phyloP scores from a whole-genome alignment of 2,329 filamentous ascomycete genomes.

The Stagonosporopsis chrysanthemi region DNA sequence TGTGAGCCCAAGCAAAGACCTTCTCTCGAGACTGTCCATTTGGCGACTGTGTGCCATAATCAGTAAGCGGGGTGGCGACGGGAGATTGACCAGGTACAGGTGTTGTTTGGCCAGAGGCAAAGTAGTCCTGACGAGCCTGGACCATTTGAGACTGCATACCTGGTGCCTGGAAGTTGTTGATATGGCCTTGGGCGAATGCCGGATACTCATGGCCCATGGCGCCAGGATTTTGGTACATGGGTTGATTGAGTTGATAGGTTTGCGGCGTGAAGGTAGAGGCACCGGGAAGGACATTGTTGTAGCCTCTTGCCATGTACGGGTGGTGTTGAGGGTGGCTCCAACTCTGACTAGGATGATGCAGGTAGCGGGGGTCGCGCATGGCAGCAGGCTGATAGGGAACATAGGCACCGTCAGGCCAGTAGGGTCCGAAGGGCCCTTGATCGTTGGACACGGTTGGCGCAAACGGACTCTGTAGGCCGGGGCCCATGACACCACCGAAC shows the following conservation, averaged over 20 bases:
- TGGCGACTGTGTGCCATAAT: constrained; percentile 52
- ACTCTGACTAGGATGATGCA: constrained; percentile 35
- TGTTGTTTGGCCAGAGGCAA: constrained; percentile 42
- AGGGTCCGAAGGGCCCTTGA: constrained; percentile 51
- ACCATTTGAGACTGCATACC: constrained; percentile 9
- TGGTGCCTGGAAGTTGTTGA: constrained; percentile 9
- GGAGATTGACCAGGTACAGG: constrained; percentile 35
- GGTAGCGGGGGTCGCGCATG: constrained; percentile 50
- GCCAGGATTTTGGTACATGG: constrained; percentile 33
- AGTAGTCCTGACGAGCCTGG: constrained; percentile 34
- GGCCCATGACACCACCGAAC: constrained; percentile 43
- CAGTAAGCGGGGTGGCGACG: constrained; percentile 33
- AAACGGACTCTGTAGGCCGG: constrained; percentile 44
- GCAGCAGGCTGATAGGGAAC: constrained; percentile 52
- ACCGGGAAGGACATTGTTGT: constrained; percentile 35
- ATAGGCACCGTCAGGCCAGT: constrained; percentile 53
- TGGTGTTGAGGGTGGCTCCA: constrained; percentile 45
- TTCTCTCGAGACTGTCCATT: constrained; percentile 55
- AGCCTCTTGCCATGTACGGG: constrained; percentile 37
- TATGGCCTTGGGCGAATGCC: constrained; percentile 36
- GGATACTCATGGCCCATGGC: constrained; percentile 36
- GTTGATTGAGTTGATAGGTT: constrained; percentile 37
- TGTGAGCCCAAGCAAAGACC: constrained; percentile 56
- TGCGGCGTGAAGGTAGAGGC: constrained; percentile 38
- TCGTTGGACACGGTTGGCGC: constrained; percentile 53